Evolutionary conservation across 2,329 filamentous ascomycete species (phyloP), one percentile per base, ranked within the genome.

Genomic region (Pseudopyrenochaeta lycopersici): DNA sequence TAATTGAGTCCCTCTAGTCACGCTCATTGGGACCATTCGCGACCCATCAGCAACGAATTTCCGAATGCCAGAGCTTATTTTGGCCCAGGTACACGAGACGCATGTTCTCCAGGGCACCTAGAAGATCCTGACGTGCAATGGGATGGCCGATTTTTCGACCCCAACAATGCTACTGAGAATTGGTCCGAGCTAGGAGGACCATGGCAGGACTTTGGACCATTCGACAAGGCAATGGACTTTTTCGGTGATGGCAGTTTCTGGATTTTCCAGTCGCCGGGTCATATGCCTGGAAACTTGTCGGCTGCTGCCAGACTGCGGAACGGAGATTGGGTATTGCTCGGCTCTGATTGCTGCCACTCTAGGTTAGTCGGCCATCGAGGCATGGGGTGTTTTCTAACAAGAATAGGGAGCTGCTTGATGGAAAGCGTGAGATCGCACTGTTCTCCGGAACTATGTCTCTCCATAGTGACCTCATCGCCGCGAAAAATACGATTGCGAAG

Each of bases 241-340:
- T 77, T 77, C 38, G 72, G 72, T 48, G 70, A 81, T 68, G 65
- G 77, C 45, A 69, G 72, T 44, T 75, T 77, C 38, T 76, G 72
- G 74, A 48, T 76, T 7, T 68, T 77, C 7, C 70, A 75, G 18
- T 73, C 72, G 12, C 74, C 73, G 2, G 74, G 74, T 18, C 76
- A 72, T 60, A 71, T 75, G 68, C 62, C 73, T 39, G 67, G 76
- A 12, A 75, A 78, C 68, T 59, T 84, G 30, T 67, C 68, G 38
- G 71, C 69, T 1, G 67, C 66, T 7, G 70, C 69, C 12, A 61
- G 64, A 17, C 20, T 72, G 21, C 27, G 53, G 35, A 43, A 57
- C 12, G 70, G 67, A n/a, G 52, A 66, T 31, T 74, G 70, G 70
- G 60, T 72, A 3, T 47, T 73, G n/a, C 55, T 74, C 6, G 71